Evolutionary conservation across 73 alveolate genomes (phyloP), one percentile per base, ranked within the genome.

Genomic region (Paramecium sexaurelia): DNA sequence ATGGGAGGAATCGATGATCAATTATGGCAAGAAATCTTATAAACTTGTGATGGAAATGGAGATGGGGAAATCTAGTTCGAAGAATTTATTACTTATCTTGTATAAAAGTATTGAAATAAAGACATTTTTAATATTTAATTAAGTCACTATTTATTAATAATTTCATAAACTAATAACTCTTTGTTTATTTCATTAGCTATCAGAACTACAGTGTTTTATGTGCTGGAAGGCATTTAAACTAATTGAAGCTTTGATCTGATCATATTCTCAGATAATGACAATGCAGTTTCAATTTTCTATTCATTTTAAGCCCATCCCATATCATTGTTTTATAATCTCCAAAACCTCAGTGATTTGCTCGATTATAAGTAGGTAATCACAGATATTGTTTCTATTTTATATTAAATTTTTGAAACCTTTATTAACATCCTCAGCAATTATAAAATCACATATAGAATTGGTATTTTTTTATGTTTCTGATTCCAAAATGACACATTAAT

Each of bases 101-200:
- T 73, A 8, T 27, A 33, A 27, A 73, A 73, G 32, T 73, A 73
- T 73, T 61, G 43, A 61, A 33, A 15, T 29, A 71, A 33, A 32
- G 32, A 3, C 11, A 27, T 32, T 17, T 33, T 71, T 37, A 6
- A 33, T 13, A 71, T 71, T 35, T 8, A 13, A 32, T 33, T 71
- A n/a, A 41, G 11, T 78, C 43, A 78, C 33, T 20, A 37, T 41
- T 78, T 29, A 29, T 37, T 61, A 41, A 41, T 78, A 20, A 78
- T 78, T 78, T 78, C 90, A 78, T 78, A 78, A 43, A 78, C 90
- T 78, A 78, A 78, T 27, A 78, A 78, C 19, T 78, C 90, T 43
- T 45, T 78, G 24, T 78, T 78, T 22, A 26, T 33, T 43, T 78
- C 90, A 43, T 78, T 78, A 19, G 90, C 90, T 43, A 78, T 78